Evolutionary conservation across 441 rosid genomes (phyloP).

Genomic region (Gossypium gossypioides): DNA sequence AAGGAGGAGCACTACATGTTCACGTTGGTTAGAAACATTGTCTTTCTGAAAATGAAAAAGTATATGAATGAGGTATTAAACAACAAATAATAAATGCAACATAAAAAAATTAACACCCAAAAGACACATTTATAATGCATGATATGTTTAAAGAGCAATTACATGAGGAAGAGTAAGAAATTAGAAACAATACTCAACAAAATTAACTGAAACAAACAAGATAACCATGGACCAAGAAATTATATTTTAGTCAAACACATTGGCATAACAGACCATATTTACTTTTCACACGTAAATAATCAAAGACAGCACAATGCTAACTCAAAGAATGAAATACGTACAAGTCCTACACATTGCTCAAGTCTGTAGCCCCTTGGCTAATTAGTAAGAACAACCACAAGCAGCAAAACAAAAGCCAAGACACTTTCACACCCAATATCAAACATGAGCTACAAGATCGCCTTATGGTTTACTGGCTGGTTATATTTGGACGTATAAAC

Average conservation of each 20-base stretch:
- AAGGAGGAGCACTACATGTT: conserved; percentile 86
- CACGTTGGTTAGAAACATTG: conserved; percentile 91
- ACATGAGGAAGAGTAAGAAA: neutral
- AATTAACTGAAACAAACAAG: neutral
- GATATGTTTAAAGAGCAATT: neutral
- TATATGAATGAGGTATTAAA: conserved; percentile 11
- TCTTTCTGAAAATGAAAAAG: conserved; percentile 55
- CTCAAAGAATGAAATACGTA: neutral
- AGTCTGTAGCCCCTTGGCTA: neutral
- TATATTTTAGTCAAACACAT: neutral
- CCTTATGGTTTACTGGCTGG: neutral
- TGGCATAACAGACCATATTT: neutral
- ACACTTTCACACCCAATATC: neutral
- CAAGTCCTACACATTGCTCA: neutral
- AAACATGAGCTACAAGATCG: neutral
- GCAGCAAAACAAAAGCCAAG: neutral
- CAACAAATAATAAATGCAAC: neutral
- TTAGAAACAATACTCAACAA: neutral
- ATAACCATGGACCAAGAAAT: neutral
- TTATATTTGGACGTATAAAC: neutral
- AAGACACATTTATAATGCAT: neutral
- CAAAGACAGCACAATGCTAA: neutral
- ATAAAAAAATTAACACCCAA: neutral
- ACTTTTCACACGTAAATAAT: neutral
- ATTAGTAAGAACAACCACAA: neutral